Evolutionary conservation across 2,329 filamentous ascomycete species (phyloP).

Genomic region (Fusarium beomiforme): DNA sequence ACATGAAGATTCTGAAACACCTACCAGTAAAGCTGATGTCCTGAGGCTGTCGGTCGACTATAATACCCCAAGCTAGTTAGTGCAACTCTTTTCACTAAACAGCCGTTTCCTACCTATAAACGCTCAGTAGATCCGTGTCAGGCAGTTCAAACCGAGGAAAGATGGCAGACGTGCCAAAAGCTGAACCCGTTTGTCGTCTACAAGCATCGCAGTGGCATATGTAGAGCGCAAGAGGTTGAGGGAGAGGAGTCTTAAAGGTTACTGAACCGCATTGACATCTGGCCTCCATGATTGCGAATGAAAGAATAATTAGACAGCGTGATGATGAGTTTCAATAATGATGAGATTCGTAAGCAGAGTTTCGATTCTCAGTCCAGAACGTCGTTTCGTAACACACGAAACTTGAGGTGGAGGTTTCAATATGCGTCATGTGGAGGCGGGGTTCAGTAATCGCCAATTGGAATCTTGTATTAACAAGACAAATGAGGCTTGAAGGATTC

Average conservation of each 20-base stretch:
- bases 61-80: slow-evolving; percentile 1
- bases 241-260: slow-evolving; percentile 68
- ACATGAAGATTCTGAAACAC: slow-evolving; percentile 15
- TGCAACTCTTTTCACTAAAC: neutral
- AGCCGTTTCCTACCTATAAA: slow-evolving; percentile 56
- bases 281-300: slow-evolving; percentile 61
- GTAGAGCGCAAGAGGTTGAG: slow-evolving; percentile 71
- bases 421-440: slow-evolving; percentile 7
- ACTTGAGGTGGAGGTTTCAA: slow-evolving; percentile 8
- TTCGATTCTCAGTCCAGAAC: neutral
- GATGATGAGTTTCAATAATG: neutral
- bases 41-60: slow-evolving; percentile 67
- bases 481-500: neutral
- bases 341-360: neutral
- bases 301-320: neutral
- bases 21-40: slow-evolving; percentile 67
- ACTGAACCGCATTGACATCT: slow-evolving; percentile 73
- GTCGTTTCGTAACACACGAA: neutral
- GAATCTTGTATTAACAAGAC: neutral
- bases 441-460: slow-evolving; percentile 21
- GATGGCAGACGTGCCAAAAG: slow-evolving; percentile 75
- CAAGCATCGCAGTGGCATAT: slow-evolving; percentile 78
- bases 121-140: slow-evolving; percentile 57
- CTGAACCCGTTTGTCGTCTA: slow-evolving; percentile 70
- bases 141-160: slow-evolving; percentile 73